A percentile compares a stretch with the other conserved stretches of the same genome.
Evolutionary conservation across 1,139 yeast genomes (phyloP).

Genomic region (Kazachstania sp.): DNA sequence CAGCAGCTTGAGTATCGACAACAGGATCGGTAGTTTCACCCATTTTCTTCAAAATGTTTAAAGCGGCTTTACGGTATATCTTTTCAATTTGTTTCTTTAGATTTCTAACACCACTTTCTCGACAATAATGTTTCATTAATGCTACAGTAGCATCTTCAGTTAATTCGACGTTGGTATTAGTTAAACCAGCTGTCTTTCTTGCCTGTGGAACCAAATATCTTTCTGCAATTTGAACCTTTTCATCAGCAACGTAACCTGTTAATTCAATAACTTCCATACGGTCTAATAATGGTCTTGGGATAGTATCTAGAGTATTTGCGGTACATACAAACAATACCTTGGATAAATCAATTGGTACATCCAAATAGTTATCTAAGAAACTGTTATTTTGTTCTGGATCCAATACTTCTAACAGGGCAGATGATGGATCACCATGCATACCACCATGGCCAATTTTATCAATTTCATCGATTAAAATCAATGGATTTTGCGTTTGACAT

Average conservation of each 20-base stretch:
- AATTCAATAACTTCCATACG: slow-evolving; percentile 96
- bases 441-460: slow-evolving; percentile 67
- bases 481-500: slow-evolving; percentile 84
- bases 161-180: slow-evolving; percentile 54
- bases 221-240: slow-evolving; percentile 84
- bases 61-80: slow-evolving; percentile 87
- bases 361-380: slow-evolving; percentile 86
- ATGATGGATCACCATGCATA: slow-evolving; percentile 84
- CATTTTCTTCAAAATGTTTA: slow-evolving; percentile 65
- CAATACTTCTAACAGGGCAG: slow-evolving; percentile 86
- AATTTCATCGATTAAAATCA: slow-evolving; percentile 88
- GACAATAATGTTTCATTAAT: slow-evolving; percentile 76
- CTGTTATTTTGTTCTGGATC: slow-evolving; percentile 94
- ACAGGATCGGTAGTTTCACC: slow-evolving; percentile 30
- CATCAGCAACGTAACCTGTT: slow-evolving; percentile 89
- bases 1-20: neutral
- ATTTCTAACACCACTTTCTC: slow-evolving; percentile 95
- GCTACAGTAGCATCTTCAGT: slow-evolving; percentile 61
- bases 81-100: slow-evolving; percentile 82
- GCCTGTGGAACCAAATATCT: slow-evolving; percentile 82
- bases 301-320: slow-evolving; percentile 81
- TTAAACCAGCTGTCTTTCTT: slow-evolving; percentile 71
- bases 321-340: slow-evolving; percentile 93
- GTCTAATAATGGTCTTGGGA: slow-evolving; percentile 88
- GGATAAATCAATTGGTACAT: slow-evolving; percentile 86